Percentiles rank a stretch among this genome's conserved stretches.
Conservation (phyloP, 2,329 filamentous ascomycete species). For the Penicillium sp. region DNA sequence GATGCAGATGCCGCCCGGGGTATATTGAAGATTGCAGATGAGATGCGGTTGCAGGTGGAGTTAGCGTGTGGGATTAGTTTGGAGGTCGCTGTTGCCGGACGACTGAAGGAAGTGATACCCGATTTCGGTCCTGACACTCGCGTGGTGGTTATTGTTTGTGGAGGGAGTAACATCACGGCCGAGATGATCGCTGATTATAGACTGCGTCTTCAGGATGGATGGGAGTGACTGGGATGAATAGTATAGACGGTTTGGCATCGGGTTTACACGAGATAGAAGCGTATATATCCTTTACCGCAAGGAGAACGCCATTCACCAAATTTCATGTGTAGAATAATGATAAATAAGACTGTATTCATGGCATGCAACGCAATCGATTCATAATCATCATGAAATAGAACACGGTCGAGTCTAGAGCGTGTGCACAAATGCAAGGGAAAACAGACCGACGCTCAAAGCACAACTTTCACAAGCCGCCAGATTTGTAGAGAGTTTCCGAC, state of each 20-base stretch:
- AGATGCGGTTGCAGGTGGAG: constrained; percentile 72
- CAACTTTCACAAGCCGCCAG: constrained; percentile 3
- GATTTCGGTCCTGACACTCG: constrained; percentile 28
- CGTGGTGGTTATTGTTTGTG: constrained; percentile 36
- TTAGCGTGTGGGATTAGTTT: constrained; percentile 73
- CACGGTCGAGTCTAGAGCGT: constrained; percentile 13
- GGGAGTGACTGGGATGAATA: constrained; percentile 14
- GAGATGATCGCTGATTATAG: constrained; percentile 49
- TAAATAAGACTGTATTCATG: background rate
- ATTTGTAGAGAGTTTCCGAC: background rate
- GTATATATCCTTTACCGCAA: no score
- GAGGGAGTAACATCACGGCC: constrained; percentile 48
- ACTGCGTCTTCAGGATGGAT: constrained; percentile 35
- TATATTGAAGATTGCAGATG: constrained; percentile 68
- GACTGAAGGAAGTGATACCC: constrained; percentile 23
- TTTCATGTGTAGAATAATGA: no score
- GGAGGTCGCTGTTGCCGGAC: constrained; percentile 34
- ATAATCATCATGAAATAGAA: constrained; percentile 17
- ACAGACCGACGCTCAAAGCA: constrained; percentile 9
- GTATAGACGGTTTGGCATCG: no score
- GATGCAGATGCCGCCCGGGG: constrained; percentile 73
- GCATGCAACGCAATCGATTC: constrained; percentile 11
- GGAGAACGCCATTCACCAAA: no score
- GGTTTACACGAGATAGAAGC: no score
- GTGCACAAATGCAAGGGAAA: constrained; percentile 7